Evolutionary conservation across 2,329 filamentous ascomycete species (phyloP).

Genomic region (Ophiostoma tasmaniense): DNA sequence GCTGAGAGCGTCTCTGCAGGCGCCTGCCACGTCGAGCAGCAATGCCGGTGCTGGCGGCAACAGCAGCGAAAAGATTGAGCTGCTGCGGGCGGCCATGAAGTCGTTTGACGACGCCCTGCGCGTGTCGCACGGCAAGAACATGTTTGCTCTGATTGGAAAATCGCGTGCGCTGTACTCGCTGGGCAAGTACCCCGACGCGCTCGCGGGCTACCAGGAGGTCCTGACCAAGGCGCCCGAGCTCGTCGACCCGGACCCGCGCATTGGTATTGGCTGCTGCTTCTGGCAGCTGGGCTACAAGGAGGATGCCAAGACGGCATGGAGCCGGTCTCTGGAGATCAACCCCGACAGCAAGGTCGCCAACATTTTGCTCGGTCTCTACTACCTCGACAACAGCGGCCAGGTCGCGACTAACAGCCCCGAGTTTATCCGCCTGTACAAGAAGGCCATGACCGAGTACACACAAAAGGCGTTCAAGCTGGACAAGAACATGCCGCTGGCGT

Average conservation of each 20-base stretch:
- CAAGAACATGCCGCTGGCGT: conserved; percentile 82
- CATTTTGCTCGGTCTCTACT: conserved; percentile 81
- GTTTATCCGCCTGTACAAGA: conserved; percentile 79
- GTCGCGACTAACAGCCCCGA: conserved; percentile 75
- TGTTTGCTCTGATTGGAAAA: conserved; percentile 86
- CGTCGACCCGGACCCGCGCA: conserved; percentile 86
- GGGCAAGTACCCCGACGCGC: conserved; percentile 73
- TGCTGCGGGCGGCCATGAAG: conserved; percentile 76
- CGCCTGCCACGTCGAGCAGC: conserved; percentile 58
- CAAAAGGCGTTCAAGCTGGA: conserved; percentile 91
- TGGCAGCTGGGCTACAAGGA: conserved; percentile 96
- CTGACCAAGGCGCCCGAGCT: conserved; percentile 78
- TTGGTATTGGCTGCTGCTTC: conserved; percentile 93
- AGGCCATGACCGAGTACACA: conserved; percentile 88
- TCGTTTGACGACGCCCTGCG: conserved; percentile 91
- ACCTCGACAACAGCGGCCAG: conserved; percentile 77
- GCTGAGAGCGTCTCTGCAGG: conserved; percentile 75
- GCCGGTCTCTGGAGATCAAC: conserved; percentile 71
- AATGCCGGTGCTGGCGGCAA: conserved; percentile 30
- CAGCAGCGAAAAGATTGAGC: conserved; percentile 65
- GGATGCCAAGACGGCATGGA: conserved; percentile 84
- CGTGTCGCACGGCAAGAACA: conserved; percentile 75
- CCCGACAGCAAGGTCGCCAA: conserved; percentile 83
- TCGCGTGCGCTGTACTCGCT: conserved; percentile 80
- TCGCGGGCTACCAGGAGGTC: conserved; percentile 79